Percentiles rank a stretch among this genome's conserved stretches.
These are phyloP conservation scores for Ophiocordyceps unilateralis DNA, from an alignment of 2,329 filamentous ascomycete species.

Conservation along the genomic window DNA sequence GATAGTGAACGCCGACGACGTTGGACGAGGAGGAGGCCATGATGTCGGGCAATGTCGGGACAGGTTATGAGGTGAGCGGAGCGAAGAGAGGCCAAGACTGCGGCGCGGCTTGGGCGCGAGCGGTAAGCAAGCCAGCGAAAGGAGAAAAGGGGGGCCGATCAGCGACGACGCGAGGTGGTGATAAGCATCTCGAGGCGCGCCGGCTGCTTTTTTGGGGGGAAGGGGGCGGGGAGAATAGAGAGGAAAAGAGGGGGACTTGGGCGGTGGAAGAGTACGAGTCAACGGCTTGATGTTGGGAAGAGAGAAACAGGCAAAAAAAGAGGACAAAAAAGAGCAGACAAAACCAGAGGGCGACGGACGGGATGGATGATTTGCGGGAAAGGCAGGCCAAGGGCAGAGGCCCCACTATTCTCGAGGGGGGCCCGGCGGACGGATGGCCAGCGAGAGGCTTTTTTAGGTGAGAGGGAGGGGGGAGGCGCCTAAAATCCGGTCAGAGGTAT, in stretches of 20 bases:
- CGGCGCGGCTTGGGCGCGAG: slow-evolving; percentile 1
- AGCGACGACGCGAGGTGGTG: slow-evolving; percentile 6
- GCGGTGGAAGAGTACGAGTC: neutral
- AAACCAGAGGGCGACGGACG: neutral
- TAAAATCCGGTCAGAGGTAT: neutral
- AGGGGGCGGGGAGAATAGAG: neutral
- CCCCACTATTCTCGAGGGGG: neutral
- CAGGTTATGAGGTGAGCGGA: neutral
- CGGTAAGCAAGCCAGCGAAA: slow-evolving; percentile 4
- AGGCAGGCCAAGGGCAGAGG: neutral
- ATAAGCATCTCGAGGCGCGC: slow-evolving; percentile 7
- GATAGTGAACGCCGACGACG: slow-evolving; percentile 96
- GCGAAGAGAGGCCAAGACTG: neutral
- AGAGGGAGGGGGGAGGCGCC: neutral
- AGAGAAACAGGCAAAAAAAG: neutral
- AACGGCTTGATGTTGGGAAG: neutral
- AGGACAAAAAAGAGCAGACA: neutral
- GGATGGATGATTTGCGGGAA: neutral
- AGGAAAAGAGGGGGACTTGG: neutral
- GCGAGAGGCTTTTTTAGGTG: neutral
- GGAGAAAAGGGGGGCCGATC: slow-evolving; percentile 3
- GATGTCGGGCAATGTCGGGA: slow-evolving; percentile 9
- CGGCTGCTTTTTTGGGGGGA: neutral
- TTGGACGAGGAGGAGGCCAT: slow-evolving; percentile 89
- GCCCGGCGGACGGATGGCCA: neutral